Percentiles rank a stretch among this genome's conserved stretches.
phyloP scores from a whole-genome alignment of 2,329 filamentous ascomycete species.

The Thyridium curvatum region DNA sequence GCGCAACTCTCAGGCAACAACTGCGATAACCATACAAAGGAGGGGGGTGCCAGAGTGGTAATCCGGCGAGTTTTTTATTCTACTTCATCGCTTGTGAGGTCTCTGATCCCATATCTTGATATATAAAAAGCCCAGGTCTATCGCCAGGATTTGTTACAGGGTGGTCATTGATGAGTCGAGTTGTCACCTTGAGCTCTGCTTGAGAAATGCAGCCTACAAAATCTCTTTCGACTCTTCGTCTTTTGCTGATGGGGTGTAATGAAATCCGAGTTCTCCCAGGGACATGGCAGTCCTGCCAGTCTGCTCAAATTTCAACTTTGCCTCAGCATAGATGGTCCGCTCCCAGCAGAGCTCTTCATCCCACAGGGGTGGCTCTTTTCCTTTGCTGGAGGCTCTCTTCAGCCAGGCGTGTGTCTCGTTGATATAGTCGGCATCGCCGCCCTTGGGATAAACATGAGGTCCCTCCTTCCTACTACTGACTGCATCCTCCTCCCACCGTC shows the following conservation, averaged over 20 bases:
- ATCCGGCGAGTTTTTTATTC: too few species aligned
- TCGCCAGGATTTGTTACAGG: too few species aligned
- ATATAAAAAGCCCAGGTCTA: too few species aligned
- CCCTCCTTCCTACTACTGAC: slow-evolving; percentile 39
- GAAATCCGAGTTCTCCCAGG: slow-evolving; percentile 67
- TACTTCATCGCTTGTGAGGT: too few species aligned
- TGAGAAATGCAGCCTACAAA: slow-evolving; percentile 5
- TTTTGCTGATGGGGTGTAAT: slow-evolving; percentile 30
- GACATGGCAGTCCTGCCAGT: slow-evolving; percentile 58
- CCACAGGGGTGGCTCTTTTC: slow-evolving; percentile 70
- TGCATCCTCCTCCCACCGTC: slow-evolving; percentile 58
- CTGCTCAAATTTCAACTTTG: slow-evolving; percentile 66
- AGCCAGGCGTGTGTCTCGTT: slow-evolving; percentile 63
- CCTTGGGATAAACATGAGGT: slow-evolving; percentile 44
- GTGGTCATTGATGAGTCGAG: too few species aligned
- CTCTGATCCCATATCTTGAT: too few species aligned
- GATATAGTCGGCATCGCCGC: slow-evolving; percentile 62
- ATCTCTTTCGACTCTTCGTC: slow-evolving; percentile 8
- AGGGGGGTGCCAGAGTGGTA: too few species aligned
- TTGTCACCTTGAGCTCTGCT: too few species aligned
- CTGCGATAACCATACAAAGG: too few species aligned
- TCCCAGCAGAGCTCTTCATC: slow-evolving; percentile 65
- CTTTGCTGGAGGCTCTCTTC: slow-evolving; percentile 38
- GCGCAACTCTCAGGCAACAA: too few species aligned
- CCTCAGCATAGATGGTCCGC: slow-evolving; percentile 58